Evolutionary conservation across 1,139 yeast genomes (phyloP).

Genomic region (Chernovozyma aurita): DNA sequence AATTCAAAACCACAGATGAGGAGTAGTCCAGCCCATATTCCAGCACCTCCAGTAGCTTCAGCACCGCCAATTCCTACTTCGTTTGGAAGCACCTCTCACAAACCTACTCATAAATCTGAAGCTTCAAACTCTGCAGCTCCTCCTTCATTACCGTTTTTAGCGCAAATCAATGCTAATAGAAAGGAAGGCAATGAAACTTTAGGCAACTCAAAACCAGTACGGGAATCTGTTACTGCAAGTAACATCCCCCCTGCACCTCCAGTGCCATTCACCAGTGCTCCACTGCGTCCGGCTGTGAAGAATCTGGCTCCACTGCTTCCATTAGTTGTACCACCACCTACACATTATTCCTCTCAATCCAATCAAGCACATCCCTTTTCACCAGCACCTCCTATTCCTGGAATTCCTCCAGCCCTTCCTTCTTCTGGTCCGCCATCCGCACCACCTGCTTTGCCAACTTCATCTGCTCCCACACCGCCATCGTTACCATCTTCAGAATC

Average conservation of each 20-base stretch:
- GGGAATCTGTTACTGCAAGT: too few relatives aligned
- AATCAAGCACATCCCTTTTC: conserved; percentile 15
- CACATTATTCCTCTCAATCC: conserved; percentile 13
- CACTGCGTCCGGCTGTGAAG: conserved; percentile 12
- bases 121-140: conserved; percentile 16
- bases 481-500: too few relatives aligned
- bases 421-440: conserved; percentile 18
- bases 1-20: too few relatives aligned
- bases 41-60: conserved; percentile 8
- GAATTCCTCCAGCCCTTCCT: conserved; percentile 8
- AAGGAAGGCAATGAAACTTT: conserved; percentile 21
- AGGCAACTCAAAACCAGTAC: too few relatives aligned
- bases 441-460: conserved; percentile 11
- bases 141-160: conserved; percentile 33
- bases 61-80: conserved; percentile 11
- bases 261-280: conserved; percentile 14
- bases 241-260: conserved; percentile 14
- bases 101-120: conserved; percentile 4
- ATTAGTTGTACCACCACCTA: too few relatives aligned
- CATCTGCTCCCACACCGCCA: conserved; percentile 17
- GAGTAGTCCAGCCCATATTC: conserved; percentile 3
- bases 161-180: conserved; percentile 39
- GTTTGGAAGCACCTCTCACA: conserved; percentile 9
- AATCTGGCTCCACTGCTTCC: conserved; percentile 6
- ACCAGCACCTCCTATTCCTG: conserved; percentile 16